Base-by-base conservation (phyloP, 1,284 basidiomycete species). In the Leccinum pachyderme region DNA sequence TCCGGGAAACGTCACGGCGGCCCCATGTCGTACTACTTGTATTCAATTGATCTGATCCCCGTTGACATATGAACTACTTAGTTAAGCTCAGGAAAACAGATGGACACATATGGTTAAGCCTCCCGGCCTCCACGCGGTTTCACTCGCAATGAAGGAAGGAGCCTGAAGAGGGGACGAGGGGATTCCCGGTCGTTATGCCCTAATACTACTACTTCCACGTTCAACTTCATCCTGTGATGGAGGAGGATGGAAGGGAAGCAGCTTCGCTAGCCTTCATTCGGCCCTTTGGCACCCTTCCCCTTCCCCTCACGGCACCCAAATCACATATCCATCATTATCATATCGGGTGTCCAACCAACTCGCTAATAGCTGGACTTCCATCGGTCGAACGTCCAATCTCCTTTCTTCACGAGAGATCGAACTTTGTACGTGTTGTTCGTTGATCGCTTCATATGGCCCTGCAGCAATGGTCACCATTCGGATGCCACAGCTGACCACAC, bases 1-100 rank as follows among this genome's bases (percentile, higher is more conserved):
- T 66, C 53, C 56, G 67, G 68, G 41, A 43, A 69, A 66, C 65
- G 62, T 60, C 57, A 51, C 24, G 51, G 41, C 41, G 22, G 22
- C 39, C 51, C 45, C 49, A 69, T 66, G 66, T 70, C 68, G 69
- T 69, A 69, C 41, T 43, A 43, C 22, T 43, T 43, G 12, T 64
- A 45, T 45, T 65, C 57, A 56, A 56, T 71, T 43, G 41, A 43
- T 43, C 39, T 72, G 71, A 69, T 69, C 68, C 65, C 68, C 68
- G 68, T 70, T 60, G 58, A 65, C 62, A 63, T 59, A 49, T 43
- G 41, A 43, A 43, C 41, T 41, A 5, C 4, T 4, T 31, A 43
- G 41, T 43, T 24, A 43, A 43, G 62, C 59, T 59, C 57, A 62
- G 62, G 60, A 69, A 67, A 59, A 70, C 59, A 69, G 62, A 71